A percentile compares a stretch with the other conserved stretches of the same genome.
Conservation (phyloP, 306 rosid genomes). For the Benincasa hispida region DNA sequence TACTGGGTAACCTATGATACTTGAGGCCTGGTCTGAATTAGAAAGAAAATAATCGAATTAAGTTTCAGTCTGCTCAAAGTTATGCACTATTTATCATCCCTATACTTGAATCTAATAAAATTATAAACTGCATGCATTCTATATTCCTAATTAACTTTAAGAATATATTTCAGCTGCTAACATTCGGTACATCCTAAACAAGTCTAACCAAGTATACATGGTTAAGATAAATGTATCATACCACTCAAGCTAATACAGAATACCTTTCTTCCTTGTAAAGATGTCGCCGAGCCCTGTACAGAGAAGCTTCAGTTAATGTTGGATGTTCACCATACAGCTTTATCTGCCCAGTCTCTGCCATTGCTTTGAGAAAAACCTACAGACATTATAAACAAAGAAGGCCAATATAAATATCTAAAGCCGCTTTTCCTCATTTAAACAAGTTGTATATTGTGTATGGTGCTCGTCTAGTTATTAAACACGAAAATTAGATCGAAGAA, state of each 20-base stretch:
- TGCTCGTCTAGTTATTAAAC: background rate
- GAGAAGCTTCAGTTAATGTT: constrained; percentile 79
- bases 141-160: background rate
- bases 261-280: constrained; percentile 95
- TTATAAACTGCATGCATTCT: background rate
- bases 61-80: background rate
- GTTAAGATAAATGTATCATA: background rate
- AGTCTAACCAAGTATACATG: background rate
- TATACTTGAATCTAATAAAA: background rate
- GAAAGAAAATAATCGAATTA: background rate
- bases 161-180: background rate
- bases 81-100: background rate
- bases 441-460: background rate
- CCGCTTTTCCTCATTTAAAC: background rate
- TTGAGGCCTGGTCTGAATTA: background rate
- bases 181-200: constrained; percentile 9
- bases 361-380: constrained; percentile 95
- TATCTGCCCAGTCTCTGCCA: constrained; percentile 92
- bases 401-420: constrained; percentile 5
- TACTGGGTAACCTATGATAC: background rate
- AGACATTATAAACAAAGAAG: constrained; percentile 6
- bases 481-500: background rate
- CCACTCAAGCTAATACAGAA: background rate
- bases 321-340: constrained; percentile 79
- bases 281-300: constrained; percentile 88